Base-by-base conservation (phyloP, 75 land plant genomes). In the Pseudotsuga menziesii region DNA sequence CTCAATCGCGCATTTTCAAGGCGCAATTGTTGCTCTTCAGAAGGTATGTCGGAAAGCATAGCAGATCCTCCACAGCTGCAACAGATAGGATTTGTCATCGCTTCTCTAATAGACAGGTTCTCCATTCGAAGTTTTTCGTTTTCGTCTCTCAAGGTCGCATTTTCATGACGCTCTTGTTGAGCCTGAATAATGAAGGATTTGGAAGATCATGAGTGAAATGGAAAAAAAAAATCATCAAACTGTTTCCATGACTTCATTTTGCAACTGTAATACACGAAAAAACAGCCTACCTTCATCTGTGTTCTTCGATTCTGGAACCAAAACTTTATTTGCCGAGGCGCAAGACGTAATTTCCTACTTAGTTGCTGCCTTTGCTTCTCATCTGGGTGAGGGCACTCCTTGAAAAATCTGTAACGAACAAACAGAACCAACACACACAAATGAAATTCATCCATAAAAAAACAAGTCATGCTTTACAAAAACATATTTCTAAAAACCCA, bases 301-400 rank as follows among this genome's bases (percentile, higher is more conserved):
- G 97, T 94, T 0, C 92, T 79, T 5, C 90, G 77, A 72, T 94
- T 94, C 62, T 94, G 97, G 61, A 94, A 94, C 93, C 94, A 94
- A 64, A 94, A 94, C 81, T 94, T 94, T 58, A 94, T 90, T 60
- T 94, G 94, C 2, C 86, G 77, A 4, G 82, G 85, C 52, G 86
- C 91, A 70, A 94, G 78, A 48, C 73, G 58, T 8, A 94, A 85
- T 74, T 89, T 77, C 59, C 54, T 79, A 69, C 97, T 91, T 2
- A 94, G 92, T 56, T 89, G 84, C 79, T 84, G 54, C 74, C 97
- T 78, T 81, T 94, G 94, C 85, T 94, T 94, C 78, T 94, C 97
- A 78, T 94, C 94, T 2, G 91, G 94, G 76, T 94, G 97, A 57
- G 94, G 92, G 39, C 88, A 89, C 77, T 93, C 93, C 80, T 91